Evolutionary conservation across 2,329 filamentous ascomycete species (phyloP).

Genomic region (Cryphonectria carpinicola): DNA sequence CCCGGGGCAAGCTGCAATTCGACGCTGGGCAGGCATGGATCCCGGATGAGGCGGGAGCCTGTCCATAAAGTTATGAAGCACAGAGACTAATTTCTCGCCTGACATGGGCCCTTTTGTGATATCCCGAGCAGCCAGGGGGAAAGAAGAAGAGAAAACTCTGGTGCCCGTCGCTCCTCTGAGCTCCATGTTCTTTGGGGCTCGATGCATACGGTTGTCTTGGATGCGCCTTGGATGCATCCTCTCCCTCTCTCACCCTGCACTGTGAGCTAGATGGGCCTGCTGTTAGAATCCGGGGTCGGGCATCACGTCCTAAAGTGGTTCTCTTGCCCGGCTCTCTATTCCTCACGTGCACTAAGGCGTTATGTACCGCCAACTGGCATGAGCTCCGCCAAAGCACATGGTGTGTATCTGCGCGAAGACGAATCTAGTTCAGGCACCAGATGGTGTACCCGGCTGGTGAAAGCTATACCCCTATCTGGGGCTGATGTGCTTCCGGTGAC

Average conservation of each 20-base stretch:
- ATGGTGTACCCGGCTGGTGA: background rate
- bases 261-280: background rate
- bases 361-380: background rate
- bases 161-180: background rate
- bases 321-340: background rate
- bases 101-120: background rate
- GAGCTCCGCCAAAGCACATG: background rate
- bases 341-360: conserved; percentile 5
- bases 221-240: background rate
- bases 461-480: conserved; percentile 6
- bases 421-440: background rate
- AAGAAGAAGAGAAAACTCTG: background rate
- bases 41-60: conserved; percentile 3
- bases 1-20: background rate
- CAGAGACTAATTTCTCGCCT: background rate
- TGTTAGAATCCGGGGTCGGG: conserved; percentile 9
- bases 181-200: background rate
- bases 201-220: background rate
- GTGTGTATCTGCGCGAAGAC: background rate
- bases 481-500: background rate
- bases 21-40: background rate
- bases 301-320: background rate
- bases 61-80: background rate
- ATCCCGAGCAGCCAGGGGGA: background rate
- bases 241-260: background rate